Conservation (phyloP, 73 alveolate species). For the Diophrys sp. region DNA sequence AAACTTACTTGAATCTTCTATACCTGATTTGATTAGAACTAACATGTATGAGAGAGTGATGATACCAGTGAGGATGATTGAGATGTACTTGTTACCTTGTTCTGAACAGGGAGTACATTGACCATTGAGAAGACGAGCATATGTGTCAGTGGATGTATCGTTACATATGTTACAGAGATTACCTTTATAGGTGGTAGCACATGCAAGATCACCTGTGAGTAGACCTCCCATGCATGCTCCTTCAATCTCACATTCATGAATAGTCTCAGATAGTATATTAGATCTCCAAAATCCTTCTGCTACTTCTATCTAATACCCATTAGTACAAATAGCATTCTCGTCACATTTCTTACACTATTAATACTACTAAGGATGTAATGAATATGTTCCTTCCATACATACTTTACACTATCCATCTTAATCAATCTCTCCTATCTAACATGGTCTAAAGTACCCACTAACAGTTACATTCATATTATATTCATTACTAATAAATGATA, state of each 20-base stretch:
- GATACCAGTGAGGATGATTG: background rate
- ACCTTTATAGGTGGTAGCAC: background rate
- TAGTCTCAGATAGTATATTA: background rate
- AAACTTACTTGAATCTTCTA: background rate
- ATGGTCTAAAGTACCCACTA: background rate
- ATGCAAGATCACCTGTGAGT: background rate
- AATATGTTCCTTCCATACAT: background rate
- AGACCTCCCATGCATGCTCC: background rate
- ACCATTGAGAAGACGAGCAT: no score
- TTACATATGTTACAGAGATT: background rate
- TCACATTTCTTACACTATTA: slow-evolving; percentile 23
- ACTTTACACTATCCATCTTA: background rate
- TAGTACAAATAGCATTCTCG: slow-evolving; percentile 24
- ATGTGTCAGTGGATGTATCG: no score
- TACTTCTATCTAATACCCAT: slow-evolving; percentile 25
- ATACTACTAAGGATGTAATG: background rate
- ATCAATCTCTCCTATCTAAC: background rate
- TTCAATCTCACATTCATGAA: background rate
- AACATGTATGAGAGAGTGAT: background rate
- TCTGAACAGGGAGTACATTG: no score
- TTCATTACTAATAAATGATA: no score
- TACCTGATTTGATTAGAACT: background rate
- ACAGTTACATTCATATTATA: no score
- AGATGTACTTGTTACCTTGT: no score
- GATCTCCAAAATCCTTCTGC: slow-evolving; percentile 44